Conservation (phyloP, 352 stramenopile genomes). For the Pilasporangium apinafurcum region DNA sequence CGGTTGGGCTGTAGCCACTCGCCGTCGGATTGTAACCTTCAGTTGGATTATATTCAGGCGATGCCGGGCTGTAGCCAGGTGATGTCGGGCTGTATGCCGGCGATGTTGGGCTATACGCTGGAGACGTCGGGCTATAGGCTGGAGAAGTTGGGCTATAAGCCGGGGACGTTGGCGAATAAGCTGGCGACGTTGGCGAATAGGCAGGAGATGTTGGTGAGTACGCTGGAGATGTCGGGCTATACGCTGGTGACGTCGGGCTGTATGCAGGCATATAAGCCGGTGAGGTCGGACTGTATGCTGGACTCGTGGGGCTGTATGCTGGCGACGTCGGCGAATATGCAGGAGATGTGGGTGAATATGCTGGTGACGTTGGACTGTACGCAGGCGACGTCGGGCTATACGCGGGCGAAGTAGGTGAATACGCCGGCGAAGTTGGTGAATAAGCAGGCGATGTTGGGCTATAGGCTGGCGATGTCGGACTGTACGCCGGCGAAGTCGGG, state of each 20-base stretch:
- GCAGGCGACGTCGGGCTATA: constrained; percentile 31
- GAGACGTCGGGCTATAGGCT: constrained; percentile 46
- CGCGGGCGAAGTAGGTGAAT: constrained; percentile 34
- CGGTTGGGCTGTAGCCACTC: constrained; percentile 72
- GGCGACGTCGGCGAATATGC: constrained; percentile 60
- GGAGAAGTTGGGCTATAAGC: constrained; percentile 56
- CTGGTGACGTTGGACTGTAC: constrained; percentile 60
- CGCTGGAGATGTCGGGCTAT: constrained; percentile 68
- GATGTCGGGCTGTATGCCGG: constrained; percentile 50
- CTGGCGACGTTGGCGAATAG: constrained; percentile 85
- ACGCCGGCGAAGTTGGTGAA: constrained; percentile 42
- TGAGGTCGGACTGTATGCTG: constrained; percentile 64
- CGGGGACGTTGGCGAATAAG: constrained; percentile 57
- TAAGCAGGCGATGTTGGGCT: constrained; percentile 59
- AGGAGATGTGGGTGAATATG: constrained; percentile 56
- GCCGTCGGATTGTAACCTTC: constrained; percentile 66
- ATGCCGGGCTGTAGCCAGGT: constrained; percentile 46
- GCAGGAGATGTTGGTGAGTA: constrained; percentile 88
- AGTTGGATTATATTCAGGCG: constrained; percentile 19
- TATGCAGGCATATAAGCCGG: constrained; percentile 75
- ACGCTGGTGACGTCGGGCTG: constrained; percentile 66
- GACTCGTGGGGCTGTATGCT: constrained; percentile 61
- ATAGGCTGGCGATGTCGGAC: constrained; percentile 56
- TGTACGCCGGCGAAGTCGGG: constrained; percentile 43
- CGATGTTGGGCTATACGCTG: no score